Percentiles rank a stretch among this genome's conserved stretches.
phyloP scores from a whole-genome alignment of 1,284 basidiomycete genomes.

The Ustilago cynodontis region DNA sequence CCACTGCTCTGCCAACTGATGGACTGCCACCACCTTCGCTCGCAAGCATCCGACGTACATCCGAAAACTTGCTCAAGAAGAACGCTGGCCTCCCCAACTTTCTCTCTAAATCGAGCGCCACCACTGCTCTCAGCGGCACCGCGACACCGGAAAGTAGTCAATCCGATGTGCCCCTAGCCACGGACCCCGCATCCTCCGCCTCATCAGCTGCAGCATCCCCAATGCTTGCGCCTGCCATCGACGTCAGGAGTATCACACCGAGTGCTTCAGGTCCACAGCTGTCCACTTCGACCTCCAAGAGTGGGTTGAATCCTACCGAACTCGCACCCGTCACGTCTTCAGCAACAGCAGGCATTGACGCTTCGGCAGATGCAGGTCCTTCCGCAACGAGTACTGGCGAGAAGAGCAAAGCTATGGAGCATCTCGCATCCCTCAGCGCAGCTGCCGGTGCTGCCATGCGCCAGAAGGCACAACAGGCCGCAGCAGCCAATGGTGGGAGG shows the following conservation, averaged over 20 bases:
- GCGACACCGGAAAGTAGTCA: conserved; percentile 43
- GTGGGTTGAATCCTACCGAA: background rate
- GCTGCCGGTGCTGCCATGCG: conserved; percentile 53
- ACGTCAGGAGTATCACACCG: background rate
- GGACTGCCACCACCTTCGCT: conserved; percentile 20
- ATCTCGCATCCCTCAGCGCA: conserved; percentile 55
- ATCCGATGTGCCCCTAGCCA: conserved; percentile 21
- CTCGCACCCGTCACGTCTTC: background rate
- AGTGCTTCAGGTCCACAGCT: conserved; percentile 10
- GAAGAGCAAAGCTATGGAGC: conserved; percentile 56
- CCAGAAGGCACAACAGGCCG: conserved; percentile 39
- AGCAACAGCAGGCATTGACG: background rate
- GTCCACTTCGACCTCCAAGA: conserved; percentile 1
- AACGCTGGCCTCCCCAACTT: conserved; percentile 40
- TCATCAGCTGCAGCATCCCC: background rate
- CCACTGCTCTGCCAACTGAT: background rate
- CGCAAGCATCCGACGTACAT: conserved; percentile 29
- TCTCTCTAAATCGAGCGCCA: conserved; percentile 43
- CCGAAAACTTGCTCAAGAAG: conserved; percentile 45
- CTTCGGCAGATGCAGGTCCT: background rate
- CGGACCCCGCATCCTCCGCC: conserved; percentile 7
- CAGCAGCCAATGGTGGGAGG: conserved; percentile 11
- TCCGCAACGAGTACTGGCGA: conserved; percentile 16
- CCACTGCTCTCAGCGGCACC: conserved; percentile 50
- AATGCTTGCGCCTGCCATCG: conserved; percentile 4